Percentiles rank a stretch among this genome's conserved stretches.
Conservation (phyloP, 108 stramenopile genomes). For the Chaetoceros tenuissimus region DNA sequence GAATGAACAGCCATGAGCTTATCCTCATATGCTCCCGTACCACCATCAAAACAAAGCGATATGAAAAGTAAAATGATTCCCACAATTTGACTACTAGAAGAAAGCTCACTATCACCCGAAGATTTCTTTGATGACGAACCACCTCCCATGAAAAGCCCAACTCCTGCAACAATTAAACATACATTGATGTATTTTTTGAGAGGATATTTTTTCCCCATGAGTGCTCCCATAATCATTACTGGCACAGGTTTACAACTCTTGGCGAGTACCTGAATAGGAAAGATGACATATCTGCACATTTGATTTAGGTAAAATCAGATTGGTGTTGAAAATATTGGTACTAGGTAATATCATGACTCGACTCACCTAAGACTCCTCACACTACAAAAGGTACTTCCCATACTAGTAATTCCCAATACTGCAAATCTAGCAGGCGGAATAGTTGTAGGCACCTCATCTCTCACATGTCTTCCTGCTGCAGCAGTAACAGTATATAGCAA, state of each 20-base stretch:
- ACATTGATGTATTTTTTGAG: slow-evolving; percentile 92
- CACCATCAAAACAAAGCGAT: slow-evolving; percentile 96
- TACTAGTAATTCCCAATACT: slow-evolving; percentile 86
- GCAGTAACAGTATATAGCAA: slow-evolving; percentile 85
- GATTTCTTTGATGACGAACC: slow-evolving; percentile 26
- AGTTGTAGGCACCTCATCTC: slow-evolving; percentile 87
- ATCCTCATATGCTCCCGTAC: slow-evolving; percentile 98
- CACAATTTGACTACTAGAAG: slow-evolving; percentile 43
- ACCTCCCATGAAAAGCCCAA: slow-evolving; percentile 96
- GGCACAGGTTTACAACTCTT: slow-evolving; percentile 98
- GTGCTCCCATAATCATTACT: slow-evolving; percentile 95
- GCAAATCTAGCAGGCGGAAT: slow-evolving; percentile 89
- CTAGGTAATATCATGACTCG: not conserved
- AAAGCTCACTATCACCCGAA: not conserved
- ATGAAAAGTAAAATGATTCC: slow-evolving; percentile 89
- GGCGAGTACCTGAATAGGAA: slow-evolving; percentile 96
- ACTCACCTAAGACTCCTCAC: slow-evolving; percentile 90
- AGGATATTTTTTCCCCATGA: slow-evolving; percentile 93
- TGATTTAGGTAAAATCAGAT: not conserved
- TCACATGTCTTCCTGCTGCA: slow-evolving; percentile 72
- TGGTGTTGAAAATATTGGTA: too few relatives aligned
- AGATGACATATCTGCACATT: slow-evolving; percentile 54
- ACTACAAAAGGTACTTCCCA: slow-evolving; percentile 94
- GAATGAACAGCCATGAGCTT: slow-evolving; percentile 95
- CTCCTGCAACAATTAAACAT: slow-evolving; percentile 83